These are phyloP conservation scores for Rhododendron mucronatum DNA, from an alignment of 148 eudicot genomes.

Conservation along the genomic window DNA sequence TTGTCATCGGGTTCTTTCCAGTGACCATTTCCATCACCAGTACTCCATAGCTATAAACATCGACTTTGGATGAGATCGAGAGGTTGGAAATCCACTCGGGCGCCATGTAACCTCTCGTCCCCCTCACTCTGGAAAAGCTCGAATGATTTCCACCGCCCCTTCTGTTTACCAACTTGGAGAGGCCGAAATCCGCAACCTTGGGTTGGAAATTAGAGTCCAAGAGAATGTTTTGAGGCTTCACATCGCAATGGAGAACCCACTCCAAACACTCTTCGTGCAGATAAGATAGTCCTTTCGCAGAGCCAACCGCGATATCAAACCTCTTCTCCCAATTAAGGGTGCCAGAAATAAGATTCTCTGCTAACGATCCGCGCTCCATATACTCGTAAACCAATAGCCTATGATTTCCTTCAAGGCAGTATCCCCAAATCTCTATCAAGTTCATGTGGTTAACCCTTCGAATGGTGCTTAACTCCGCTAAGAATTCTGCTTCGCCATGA, in stretches of 20 bases:
- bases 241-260: constrained; percentile 19
- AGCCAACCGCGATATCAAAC: constrained; percentile 17
- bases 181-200: constrained; percentile 21
- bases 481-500: constrained; percentile 22
- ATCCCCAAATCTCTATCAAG: constrained; percentile 18
- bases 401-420: constrained; percentile 8
- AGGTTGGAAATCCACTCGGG: constrained; percentile 4
- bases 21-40: constrained; percentile 8
- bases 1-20: neutral
- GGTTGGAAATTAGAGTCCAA: constrained; percentile 17
- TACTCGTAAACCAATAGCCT: constrained; percentile 17
- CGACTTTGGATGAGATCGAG: neutral
- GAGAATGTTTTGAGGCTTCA: constrained; percentile 21
- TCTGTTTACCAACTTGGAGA: constrained; percentile 11
- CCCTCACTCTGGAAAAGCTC: neutral
- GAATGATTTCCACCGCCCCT: neutral
- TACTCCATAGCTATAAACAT: constrained; percentile 6
- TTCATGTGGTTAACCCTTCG: constrained; percentile 25
- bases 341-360: neutral
- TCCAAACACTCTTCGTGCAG: constrained; percentile 21
- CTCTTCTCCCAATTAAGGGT: constrained; percentile 9
- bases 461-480: constrained; percentile 17
- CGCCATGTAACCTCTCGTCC: constrained; percentile 9
- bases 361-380: constrained; percentile 15
- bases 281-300: constrained; percentile 16